These are phyloP conservation scores for Coffea humblotiana DNA, from an alignment of 305 asterid species.

Conservation along the genomic window DNA sequence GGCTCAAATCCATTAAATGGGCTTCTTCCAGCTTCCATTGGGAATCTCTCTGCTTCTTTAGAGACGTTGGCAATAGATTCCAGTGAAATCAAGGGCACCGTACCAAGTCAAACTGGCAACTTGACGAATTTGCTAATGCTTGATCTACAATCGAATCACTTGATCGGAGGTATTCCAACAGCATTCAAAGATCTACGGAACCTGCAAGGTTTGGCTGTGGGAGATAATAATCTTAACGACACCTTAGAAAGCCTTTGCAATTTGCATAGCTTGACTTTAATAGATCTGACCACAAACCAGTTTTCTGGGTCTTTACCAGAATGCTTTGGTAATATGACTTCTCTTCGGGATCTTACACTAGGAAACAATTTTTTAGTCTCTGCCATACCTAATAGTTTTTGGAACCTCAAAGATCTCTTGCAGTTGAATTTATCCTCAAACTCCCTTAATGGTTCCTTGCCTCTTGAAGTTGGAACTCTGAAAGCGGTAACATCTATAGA, in stretches of 20 bases:
- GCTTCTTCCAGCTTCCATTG: not conserved
- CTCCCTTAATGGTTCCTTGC: not conserved
- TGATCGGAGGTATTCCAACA: not conserved
- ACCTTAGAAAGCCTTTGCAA: not conserved
- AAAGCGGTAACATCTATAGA: not conserved
- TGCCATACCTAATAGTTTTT: not conserved
- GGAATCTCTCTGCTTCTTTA: not conserved
- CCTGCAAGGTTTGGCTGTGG: not conserved
- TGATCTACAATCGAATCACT: not conserved
- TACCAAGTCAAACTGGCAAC: slow-evolving; percentile 6
- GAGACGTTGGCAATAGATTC: too few species aligned
- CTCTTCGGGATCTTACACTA: not conserved
- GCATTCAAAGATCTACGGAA: not conserved
- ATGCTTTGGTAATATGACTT: slow-evolving; percentile 10
- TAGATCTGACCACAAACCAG: not conserved
- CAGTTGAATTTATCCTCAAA: not conserved
- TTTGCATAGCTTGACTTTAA: not conserved
- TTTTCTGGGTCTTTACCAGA: not conserved
- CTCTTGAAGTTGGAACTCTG: too few species aligned
- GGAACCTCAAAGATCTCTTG: slow-evolving; percentile 4
- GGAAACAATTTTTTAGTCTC: not conserved
- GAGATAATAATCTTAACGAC: not conserved
- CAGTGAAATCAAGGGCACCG: not conserved
- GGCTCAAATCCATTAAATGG: not conserved
- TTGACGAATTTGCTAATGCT: not conserved